phyloP scores from a whole-genome alignment of 768 basidiomycete genomes.

The Steccherinum ochraceum region DNA sequence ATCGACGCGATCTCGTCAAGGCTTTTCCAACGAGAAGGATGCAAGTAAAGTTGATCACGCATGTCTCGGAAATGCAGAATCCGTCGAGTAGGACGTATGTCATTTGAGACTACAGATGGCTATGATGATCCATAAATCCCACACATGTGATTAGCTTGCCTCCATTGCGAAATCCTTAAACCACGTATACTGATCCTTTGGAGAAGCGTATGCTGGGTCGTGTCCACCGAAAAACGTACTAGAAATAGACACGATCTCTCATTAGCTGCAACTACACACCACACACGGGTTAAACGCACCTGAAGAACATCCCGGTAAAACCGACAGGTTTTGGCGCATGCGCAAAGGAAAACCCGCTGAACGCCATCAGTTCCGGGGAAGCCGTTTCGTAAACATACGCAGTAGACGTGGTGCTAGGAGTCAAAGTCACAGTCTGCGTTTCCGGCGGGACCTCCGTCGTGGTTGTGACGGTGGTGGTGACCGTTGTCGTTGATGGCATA shows the following conservation, averaged over 20 bases:
- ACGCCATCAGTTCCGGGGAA: not conserved
- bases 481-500: not conserved
- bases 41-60: too few species aligned
- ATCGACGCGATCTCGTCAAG: too few species aligned
- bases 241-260: too few species aligned
- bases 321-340: slow-evolving; percentile 22
- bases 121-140: too few species aligned
- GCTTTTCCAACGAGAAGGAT: too few species aligned
- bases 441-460: not conserved
- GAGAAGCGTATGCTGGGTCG: slow-evolving; percentile 57
- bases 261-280: not conserved
- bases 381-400: slow-evolving; percentile 1
- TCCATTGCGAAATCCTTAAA: slow-evolving; percentile 62
- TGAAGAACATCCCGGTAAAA: slow-evolving; percentile 64
- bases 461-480: slow-evolving; percentile 2
- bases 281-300: slow-evolving; percentile 31
- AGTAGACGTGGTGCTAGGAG: slow-evolving; percentile 2
- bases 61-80: too few species aligned
- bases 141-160: slow-evolving; percentile 17
- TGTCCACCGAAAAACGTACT: slow-evolving; percentile 82
- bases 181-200: slow-evolving; percentile 69
- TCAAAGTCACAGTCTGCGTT: slow-evolving; percentile 5
- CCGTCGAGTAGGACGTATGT: too few species aligned
- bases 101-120: too few species aligned
- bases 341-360: not conserved